phyloP scores from a whole-genome alignment of 2,329 filamentous ascomycete species.

The Hypoxylon sp. region DNA sequence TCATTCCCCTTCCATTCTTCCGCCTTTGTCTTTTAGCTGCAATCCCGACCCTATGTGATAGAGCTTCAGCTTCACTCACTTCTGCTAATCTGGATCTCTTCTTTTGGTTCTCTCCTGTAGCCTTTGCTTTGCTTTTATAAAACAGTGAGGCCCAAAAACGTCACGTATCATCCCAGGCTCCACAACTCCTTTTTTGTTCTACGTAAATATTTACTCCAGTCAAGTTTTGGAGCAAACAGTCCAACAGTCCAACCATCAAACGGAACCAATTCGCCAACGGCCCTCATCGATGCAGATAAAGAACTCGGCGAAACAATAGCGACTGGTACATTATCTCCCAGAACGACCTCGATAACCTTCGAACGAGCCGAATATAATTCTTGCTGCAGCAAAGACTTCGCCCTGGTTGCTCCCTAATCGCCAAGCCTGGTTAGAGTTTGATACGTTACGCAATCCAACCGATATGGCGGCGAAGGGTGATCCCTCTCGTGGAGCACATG shows the following conservation, averaged over 20 bases:
- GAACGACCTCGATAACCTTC: neutral
- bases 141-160: too few species aligned
- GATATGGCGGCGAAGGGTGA: conserved; percentile 29
- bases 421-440: neutral
- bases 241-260: neutral
- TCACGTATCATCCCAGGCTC: too few species aligned
- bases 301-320: neutral
- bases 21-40: too few species aligned
- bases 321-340: neutral
- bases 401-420: neutral
- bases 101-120: too few species aligned
- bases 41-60: too few species aligned
- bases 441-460: too few species aligned
- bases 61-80: conserved; percentile 1
- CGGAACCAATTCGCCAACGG: neutral
- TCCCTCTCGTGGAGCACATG: conserved; percentile 24
- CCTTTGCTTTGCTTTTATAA: too few species aligned
- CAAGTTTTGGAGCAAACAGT: neutral
- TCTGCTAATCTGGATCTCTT: too few species aligned
- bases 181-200: neutral
- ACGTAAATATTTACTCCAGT: conserved; percentile 7
- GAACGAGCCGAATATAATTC: neutral
- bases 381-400: neutral
- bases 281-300: neutral
- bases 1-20: conserved; percentile 5